phyloP scores from a whole-genome alignment of 1,284 basidiomycete species.

The Erythrobasidium hasegawianum region DNA sequence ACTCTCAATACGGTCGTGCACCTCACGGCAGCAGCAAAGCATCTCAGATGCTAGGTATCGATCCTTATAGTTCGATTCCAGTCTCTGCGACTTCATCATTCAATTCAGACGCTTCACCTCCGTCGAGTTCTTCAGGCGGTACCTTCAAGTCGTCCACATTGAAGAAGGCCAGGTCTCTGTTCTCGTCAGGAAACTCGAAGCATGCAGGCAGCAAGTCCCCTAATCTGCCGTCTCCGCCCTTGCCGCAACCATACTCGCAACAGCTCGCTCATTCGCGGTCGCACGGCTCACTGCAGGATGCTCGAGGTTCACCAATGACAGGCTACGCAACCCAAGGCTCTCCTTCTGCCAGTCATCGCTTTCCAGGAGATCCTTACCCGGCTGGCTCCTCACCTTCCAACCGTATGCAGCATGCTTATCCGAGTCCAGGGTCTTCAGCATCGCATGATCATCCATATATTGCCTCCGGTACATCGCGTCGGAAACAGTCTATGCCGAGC shows the following conservation, averaged over 20 bases:
- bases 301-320: not conserved
- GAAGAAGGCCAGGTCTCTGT: slow-evolving; percentile 28
- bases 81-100: not conserved
- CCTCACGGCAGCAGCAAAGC: slow-evolving; percentile 13
- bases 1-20: not conserved
- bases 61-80: not conserved
- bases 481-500: not conserved
- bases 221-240: slow-evolving; percentile 12
- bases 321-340: not conserved
- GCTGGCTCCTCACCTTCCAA: not conserved
- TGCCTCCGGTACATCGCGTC: not conserved
- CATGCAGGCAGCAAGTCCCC: slow-evolving; percentile 9
- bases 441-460: not conserved
- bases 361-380: not conserved
- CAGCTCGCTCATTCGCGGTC: slow-evolving; percentile 17
- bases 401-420: not conserved
- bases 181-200: slow-evolving; percentile 11
- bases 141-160: slow-evolving; percentile 6
- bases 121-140: not conserved
- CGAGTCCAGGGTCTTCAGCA: not conserved
- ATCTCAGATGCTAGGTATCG: slow-evolving; percentile 26
- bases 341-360: not conserved
- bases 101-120: not conserved
- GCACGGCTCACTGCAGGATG: slow-evolving; percentile 10
- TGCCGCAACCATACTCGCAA: not conserved